Evolutionary conservation across 2,329 filamentous ascomycete species (phyloP), one percentile per base, ranked within the genome.

Genomic region (Aspergillus sp.): DNA sequence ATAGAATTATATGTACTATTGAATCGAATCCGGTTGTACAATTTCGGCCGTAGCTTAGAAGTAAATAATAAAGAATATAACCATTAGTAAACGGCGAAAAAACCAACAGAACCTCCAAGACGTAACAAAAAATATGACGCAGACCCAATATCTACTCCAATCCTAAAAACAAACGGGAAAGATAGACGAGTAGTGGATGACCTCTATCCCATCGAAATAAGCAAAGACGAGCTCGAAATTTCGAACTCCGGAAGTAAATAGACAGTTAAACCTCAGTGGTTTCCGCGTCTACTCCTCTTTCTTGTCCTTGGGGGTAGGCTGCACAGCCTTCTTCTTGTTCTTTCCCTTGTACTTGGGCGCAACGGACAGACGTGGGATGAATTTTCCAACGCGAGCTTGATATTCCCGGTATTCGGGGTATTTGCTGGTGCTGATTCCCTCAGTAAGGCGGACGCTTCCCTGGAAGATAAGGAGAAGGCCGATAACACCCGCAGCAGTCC

Each of bases 361-460:
- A 19, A 69, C 67, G 35, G 73, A 73, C 27, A 72, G 64, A 50
- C 74, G 69, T 35, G 95, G 95, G 52, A 97, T 75, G 71, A 97
- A 96, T 73, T 86, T 91, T 60, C 90, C 89, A 4, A 98, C 91
- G 56, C 88, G 83, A 64, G 84, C 81, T 78, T 96, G 91, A 71
- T 99, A 99, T 31, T 89, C 81, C 63, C 81, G 81, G 75, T 99
- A 99, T 66, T 96, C 91, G 0, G 90, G 82, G 71, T 99, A 99
- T 74, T 98, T 99, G 54, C 82, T 79, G 3, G 86, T 77, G 2
- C 88, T 93, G 65, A 98, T 89, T 44, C 81, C 70, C 77, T 99
- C 95, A 0, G 95, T 98, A 41, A 99, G 82, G 79, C 84, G 88
- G 0, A 93, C 96, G 62, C 92, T 97, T 25, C 84, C 89, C 73